Conservation (phyloP, 2,329 filamentous ascomycete genomes). For the Neonectria punicea region DNA sequence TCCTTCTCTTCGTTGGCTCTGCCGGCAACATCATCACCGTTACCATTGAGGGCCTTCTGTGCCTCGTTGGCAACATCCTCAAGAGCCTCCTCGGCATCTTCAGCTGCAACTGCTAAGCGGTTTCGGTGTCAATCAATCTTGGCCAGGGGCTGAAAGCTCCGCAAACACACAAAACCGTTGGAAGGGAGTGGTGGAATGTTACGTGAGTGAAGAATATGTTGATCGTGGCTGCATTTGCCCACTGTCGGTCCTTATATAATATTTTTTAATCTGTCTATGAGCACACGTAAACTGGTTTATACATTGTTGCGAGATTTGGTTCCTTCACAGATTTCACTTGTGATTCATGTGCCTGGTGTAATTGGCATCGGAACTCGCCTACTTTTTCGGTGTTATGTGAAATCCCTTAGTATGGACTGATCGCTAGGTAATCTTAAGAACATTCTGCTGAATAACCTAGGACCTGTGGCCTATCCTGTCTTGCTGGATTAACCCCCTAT, state of each 20-base stretch:
- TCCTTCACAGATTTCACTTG: neutral
- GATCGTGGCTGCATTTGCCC: neutral
- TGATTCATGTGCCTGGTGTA: neutral
- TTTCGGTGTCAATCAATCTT: neutral
- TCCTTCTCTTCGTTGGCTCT: slow-evolving; percentile 43
- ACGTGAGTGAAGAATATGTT: slow-evolving; percentile 6
- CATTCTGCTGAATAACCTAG: neutral
- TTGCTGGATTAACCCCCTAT: slow-evolving; percentile 38
- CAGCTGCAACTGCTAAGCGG: slow-evolving; percentile 48
- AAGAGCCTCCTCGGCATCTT: slow-evolving; percentile 45
- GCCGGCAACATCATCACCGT: slow-evolving; percentile 40
- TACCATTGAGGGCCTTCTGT: slow-evolving; percentile 46
- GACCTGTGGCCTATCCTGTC: neutral
- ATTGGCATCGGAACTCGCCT: neutral
- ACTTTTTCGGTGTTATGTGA: neutral
- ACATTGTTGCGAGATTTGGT: neutral
- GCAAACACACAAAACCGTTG: neutral
- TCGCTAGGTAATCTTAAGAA: neutral
- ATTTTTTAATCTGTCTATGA: slow-evolving; percentile 16
- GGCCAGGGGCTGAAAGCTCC: neutral
- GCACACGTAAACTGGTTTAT: slow-evolving; percentile 4
- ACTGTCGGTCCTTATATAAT: slow-evolving; percentile 6
- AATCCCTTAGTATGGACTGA: neutral
- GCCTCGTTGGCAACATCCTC: slow-evolving; percentile 47
- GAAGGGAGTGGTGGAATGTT: neutral